phyloP scores from a whole-genome alignment of 768 basidiomycete species.

The Tulasnella sp. region DNA sequence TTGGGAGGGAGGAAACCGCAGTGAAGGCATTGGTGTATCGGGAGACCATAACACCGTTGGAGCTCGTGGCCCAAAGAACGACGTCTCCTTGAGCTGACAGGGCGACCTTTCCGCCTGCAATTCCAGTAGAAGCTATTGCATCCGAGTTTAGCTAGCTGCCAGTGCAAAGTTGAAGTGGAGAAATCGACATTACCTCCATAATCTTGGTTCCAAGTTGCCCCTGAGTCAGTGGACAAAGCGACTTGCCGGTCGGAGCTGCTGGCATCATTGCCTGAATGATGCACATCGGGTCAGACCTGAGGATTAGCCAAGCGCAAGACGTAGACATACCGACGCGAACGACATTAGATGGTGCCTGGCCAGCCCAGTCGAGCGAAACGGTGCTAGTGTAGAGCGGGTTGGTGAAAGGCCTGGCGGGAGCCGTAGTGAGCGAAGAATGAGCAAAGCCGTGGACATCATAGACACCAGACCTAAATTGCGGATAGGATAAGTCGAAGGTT shows the following conservation, averaged over 20 bases:
- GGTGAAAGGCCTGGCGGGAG: constrained; percentile 32
- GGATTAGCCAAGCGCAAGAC: constrained; percentile 35
- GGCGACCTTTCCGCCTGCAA: constrained; percentile 25
- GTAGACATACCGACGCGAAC: constrained; percentile 32
- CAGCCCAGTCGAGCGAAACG: constrained; percentile 43
- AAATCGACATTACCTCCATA: constrained; percentile 36
- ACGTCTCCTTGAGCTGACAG: constrained; percentile 44
- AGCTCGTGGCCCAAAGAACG: constrained; percentile 39
- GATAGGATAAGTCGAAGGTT: too few relatives aligned
- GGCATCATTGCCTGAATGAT: constrained; percentile 9
- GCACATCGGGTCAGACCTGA: constrained; percentile 33
- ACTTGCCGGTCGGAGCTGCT: constrained; percentile 37
- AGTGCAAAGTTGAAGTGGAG: background rate
- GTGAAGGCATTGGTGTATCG: constrained; percentile 39
- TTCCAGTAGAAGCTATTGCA: constrained; percentile 25
- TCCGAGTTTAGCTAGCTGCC: background rate
- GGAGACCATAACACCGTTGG: constrained; percentile 42
- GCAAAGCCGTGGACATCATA: constrained; percentile 32
- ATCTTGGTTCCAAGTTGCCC: constrained; percentile 46
- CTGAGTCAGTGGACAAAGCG: constrained; percentile 44
- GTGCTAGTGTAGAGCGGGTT: constrained; percentile 32
- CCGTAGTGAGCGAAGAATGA: constrained; percentile 33
- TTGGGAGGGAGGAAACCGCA: constrained; percentile 40
- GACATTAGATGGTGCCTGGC: constrained; percentile 37
- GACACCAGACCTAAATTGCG: background rate